Base-by-base conservation (phyloP, 306 rosid species). In the Glycine soja region DNA sequence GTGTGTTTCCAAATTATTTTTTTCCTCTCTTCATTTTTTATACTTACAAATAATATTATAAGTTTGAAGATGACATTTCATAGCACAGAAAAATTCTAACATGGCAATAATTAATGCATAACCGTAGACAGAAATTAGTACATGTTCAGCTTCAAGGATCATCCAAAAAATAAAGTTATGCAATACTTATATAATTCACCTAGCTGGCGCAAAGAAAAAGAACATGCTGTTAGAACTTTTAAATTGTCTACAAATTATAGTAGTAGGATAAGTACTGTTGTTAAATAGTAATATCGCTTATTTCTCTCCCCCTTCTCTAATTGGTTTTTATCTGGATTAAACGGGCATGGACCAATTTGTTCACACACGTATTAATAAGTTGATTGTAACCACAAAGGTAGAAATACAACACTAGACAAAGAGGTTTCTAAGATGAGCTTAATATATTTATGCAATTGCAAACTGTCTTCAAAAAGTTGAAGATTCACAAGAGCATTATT, bases 401-500 rank as follows among this genome's bases (percentile, higher is more conserved):
- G 4, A 71, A 71, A 57, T 16, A 18, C 4, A 24, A 24, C 30
- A 24, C 30, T 24, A 24, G 30, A 24, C 30, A 24, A 0, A 51
- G 42, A 57, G 61, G 43, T 7, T 64, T 46, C 34, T 16, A 24
- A 47, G 57, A 51, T 8, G 15, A 61, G 53, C 54, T 47, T 56
- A 1, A 66, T 69, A 12, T 42, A 78, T 77, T 77, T 45, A 66
- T 34, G 45, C 10, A 63, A 32, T 6, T 32, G 12, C 42, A 46
- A 15, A 45, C 5, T 58, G 46, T 61, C 38, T 50, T 63, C 18
- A 58, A 19, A 18, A 73, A 3, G 15, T 57, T 50, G 42, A 10
- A 77, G 72, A 67, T 54, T 2, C 10, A 78, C 61, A 78, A n/a
- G 18, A 4, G 34, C 77, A 51, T 32, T 15, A 61, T 24, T 32